Conservation (phyloP, 2,329 filamentous ascomycete genomes). For the Metarhizium album region DNA sequence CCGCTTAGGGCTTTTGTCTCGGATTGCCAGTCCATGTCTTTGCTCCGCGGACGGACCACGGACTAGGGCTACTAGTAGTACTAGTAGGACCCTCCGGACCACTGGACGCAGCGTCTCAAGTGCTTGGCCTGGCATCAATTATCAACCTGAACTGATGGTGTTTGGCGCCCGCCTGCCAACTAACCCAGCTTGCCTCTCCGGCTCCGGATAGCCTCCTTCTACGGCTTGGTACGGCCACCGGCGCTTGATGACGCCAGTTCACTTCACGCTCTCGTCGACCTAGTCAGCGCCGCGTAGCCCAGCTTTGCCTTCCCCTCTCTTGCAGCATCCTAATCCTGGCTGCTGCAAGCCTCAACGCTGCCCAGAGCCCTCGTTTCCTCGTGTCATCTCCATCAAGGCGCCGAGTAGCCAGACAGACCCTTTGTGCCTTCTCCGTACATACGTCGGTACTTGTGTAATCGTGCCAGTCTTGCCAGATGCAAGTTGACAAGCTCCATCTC, state of each 20-base stretch:
- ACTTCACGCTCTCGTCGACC: neutral
- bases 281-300: too few relatives aligned
- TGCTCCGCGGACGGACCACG: neutral
- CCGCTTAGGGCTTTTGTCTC: neutral
- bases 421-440: too few relatives aligned
- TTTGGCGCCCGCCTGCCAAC: neutral
- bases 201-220: neutral
- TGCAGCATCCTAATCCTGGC: neutral
- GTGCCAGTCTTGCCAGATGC: neutral
- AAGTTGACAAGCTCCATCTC: neutral
- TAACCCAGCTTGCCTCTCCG: neutral
- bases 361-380: neutral
- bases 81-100: too few relatives aligned
- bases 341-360: conserved; percentile 1
- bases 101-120: neutral
- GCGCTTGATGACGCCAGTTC: neutral
- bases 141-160: neutral
- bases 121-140: too few relatives aligned
- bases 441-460: neutral
- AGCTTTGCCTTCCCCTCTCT: neutral
- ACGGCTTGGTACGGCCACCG: too few relatives aligned
- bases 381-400: neutral
- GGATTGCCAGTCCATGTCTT: neutral
- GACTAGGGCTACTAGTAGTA: too few relatives aligned
- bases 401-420: neutral